These are phyloP conservation scores for Penicillium oxalicum DNA, from an alignment of 2,329 filamentous ascomycete species.

Conservation along the genomic window DNA sequence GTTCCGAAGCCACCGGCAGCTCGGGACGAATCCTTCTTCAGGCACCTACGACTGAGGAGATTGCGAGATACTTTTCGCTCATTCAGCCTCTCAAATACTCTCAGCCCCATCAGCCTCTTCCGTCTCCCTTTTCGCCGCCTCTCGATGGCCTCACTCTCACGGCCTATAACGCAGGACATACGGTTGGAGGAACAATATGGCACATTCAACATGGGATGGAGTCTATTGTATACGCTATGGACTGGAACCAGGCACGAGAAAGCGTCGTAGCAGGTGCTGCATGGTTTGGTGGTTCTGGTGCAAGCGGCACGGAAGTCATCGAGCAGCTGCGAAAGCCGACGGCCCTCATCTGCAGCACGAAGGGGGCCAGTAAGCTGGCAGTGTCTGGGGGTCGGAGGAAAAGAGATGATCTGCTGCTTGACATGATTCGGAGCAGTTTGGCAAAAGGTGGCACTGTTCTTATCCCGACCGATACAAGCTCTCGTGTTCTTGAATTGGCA, in stretches of 20 bases:
- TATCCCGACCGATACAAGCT: slow-evolving; percentile 91
- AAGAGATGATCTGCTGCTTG: slow-evolving; percentile 77
- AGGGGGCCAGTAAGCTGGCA: slow-evolving; percentile 66
- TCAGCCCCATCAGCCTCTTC: slow-evolving; percentile 84
- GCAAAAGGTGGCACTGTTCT: slow-evolving; percentile 81
- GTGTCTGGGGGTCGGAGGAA: slow-evolving; percentile 67
- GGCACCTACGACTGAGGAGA: slow-evolving; percentile 78
- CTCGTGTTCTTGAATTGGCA: slow-evolving; percentile 84
- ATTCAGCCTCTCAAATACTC: slow-evolving; percentile 95
- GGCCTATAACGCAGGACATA: slow-evolving; percentile 93
- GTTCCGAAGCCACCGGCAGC: slow-evolving; percentile 24
- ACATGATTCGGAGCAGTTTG: slow-evolving; percentile 73
- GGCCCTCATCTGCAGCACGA: slow-evolving; percentile 84
- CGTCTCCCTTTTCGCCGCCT: slow-evolving; percentile 80
- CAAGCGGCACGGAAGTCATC: slow-evolving; percentile 80
- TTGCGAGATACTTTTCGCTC: slow-evolving; percentile 81
- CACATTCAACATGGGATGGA: slow-evolving; percentile 95
- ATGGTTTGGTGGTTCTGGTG: slow-evolving; percentile 78
- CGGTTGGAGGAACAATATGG: slow-evolving; percentile 95
- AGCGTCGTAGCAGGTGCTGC: slow-evolving; percentile 90
- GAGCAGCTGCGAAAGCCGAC: slow-evolving; percentile 91
- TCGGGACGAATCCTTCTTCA: slow-evolving; percentile 50
- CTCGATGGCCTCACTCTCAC: slow-evolving; percentile 90
- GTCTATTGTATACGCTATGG: slow-evolving; percentile 93
- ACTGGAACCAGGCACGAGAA: slow-evolving; percentile 97